Percentiles rank a stretch among this genome's conserved stretches.
phyloP scores from a whole-genome alignment of 148 eudicot species.

The Cornus controversa region DNA sequence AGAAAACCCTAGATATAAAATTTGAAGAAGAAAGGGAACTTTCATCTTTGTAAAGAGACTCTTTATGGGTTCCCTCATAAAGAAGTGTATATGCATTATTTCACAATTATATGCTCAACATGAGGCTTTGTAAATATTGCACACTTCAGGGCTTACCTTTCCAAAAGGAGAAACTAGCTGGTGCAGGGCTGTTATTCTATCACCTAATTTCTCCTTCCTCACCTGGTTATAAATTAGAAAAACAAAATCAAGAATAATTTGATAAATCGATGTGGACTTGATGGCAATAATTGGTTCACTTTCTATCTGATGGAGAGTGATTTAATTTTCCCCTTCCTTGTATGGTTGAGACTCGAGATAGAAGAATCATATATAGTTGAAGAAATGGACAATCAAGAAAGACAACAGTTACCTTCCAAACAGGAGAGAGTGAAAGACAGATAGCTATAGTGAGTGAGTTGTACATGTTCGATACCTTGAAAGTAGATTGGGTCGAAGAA shows the following conservation, averaged over 20 bases:
- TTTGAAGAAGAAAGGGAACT: conserved; percentile 5
- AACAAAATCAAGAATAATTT: background rate
- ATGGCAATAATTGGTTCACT: background rate
- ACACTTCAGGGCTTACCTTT: conserved; percentile 45
- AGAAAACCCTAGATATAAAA: conserved; percentile 2
- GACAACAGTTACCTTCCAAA: conserved; percentile 54
- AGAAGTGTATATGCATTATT: background rate
- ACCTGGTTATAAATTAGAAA: conserved; percentile 40
- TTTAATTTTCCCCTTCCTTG: background rate
- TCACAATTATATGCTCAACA: background rate
- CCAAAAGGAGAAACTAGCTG: conserved; percentile 91
- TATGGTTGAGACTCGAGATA: conserved; percentile 28
- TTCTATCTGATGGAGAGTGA: background rate
- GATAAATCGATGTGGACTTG: conserved; percentile 11
- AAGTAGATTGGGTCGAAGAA: conserved; percentile 58
- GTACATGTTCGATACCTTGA: conserved; percentile 53
- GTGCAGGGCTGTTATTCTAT: conserved; percentile 81
- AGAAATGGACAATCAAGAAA: conserved; percentile 61
- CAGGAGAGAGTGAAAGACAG: conserved; percentile 21
- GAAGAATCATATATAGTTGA: conserved; percentile 38
- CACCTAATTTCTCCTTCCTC: conserved; percentile 87
- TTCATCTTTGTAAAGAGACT: conserved; percentile 7
- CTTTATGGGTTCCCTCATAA: background rate
- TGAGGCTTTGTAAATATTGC: background rate
- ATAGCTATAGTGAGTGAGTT: conserved; percentile 19